These are phyloP conservation scores for Moniliella sp. DNA, from an alignment of 1,284 basidiomycete species.

Conservation along the genomic window DNA sequence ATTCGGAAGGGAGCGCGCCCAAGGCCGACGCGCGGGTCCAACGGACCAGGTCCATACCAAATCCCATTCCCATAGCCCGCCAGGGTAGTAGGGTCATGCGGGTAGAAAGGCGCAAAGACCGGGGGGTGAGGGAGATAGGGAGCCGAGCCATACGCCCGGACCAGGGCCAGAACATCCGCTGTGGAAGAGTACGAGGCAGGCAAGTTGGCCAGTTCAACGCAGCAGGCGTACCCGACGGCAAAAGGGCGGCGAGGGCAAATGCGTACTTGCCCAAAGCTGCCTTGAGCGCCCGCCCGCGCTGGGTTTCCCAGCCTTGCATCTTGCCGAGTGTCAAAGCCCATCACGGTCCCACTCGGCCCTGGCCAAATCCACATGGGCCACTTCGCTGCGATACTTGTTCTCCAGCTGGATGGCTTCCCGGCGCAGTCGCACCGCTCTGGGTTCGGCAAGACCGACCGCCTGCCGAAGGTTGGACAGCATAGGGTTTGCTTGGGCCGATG, in stretches of 20 bases:
- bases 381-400: slow-evolving; percentile 14
- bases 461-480: slow-evolving; percentile 5
- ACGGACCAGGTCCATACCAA: slow-evolving; percentile 22
- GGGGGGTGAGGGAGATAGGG: slow-evolving; percentile 23
- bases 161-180: not conserved
- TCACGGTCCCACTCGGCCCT: slow-evolving; percentile 20
- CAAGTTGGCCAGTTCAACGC: not conserved
- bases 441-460: slow-evolving; percentile 9
- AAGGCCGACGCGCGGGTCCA: slow-evolving; percentile 13
- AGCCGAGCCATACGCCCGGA: slow-evolving; percentile 6
- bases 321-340: slow-evolving; percentile 19
- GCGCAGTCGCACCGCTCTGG: slow-evolving; percentile 17
- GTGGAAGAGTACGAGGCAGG: not conserved
- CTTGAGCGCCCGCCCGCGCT: slow-evolving; percentile 23
- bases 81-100: slow-evolving; percentile 18
- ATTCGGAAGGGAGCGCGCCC: slow-evolving; percentile 7
- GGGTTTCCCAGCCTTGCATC: slow-evolving; percentile 20
- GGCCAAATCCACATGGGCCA: slow-evolving; percentile 16
- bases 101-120: slow-evolving; percentile 28
- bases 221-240: no score
- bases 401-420: slow-evolving; percentile 23
- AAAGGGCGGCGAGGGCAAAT: no score
- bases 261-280: no score
- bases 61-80: slow-evolving; percentile 16
- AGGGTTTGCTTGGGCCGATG: no score